Evolutionary conservation across 2,329 filamentous ascomycete species (phyloP), one percentile per base, ranked within the genome.

Genomic region (Beauveria varroae): DNA sequence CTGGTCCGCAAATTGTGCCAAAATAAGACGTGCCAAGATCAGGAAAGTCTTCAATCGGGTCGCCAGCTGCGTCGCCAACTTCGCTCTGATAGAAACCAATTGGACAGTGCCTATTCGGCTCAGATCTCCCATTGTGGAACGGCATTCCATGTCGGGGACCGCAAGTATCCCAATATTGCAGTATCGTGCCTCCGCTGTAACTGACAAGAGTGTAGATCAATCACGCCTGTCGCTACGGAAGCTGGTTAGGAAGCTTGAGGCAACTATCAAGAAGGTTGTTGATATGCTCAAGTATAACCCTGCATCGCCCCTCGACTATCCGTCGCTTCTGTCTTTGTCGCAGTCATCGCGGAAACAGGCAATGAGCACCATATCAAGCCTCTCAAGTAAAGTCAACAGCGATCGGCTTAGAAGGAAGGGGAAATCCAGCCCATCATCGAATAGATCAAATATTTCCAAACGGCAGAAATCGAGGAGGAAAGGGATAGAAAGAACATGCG

Each of bases 291-390:
- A 68, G 61, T 70, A 68, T 40, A 67, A 69, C 18, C 68, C 71
- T 50, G 66, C 67, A 41, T 73, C 71, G 1, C 66, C 66, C 30
- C 65, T 81, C 47, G 78, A 81, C 68, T 81, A 79, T 63, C 72
- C 74, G 28, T 78, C 77, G 2, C 72, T 84, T 30, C 69, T 77
- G 63, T 73, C 75, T 6, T 66, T 83, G 30, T 83, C 80, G 3
- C 77, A 76, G 62, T 68, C 75, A 3, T 81, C 79, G 0, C 73
- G 79, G 28, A 63, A 73, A n/a, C 78, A 81, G 55, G 78, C 80
- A 1, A 74, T 83, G 63, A 72, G 73, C 60, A 73, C 80, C 8
- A 82, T 84, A 59, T 74, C 79, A 56, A 73, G 74, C 18, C 70
- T 83, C 28, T 81, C 80, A 2, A 61, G 67, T 53, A 74, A 68